Evolutionary conservation across 2,329 filamentous ascomycete species (phyloP).

Genomic region (Ambrosiella beaveri): DNA sequence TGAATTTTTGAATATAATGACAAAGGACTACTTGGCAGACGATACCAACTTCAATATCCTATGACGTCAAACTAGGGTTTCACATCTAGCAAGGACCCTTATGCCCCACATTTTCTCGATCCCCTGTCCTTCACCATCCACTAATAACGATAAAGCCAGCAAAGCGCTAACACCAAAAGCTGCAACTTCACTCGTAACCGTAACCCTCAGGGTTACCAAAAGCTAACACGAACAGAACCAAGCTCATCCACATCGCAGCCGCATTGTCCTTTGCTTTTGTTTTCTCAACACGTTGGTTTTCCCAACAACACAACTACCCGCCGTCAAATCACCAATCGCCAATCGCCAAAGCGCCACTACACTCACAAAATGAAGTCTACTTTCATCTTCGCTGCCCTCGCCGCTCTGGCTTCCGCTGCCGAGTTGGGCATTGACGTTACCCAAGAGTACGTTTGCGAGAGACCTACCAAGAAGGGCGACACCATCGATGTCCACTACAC

Average conservation of each 20-base stretch:
- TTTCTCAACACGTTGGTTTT: too few species aligned
- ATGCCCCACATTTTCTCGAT: too few species aligned
- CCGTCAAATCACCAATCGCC: not conserved
- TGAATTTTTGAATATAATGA: not conserved
- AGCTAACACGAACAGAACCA: not conserved
- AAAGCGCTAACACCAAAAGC: not conserved
- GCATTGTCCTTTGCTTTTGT: too few species aligned
- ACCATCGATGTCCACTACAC: constrained; percentile 74
- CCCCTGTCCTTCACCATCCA: too few species aligned
- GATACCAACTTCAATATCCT: not conserved
- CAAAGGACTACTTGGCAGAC: not conserved
- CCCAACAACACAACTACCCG: too few species aligned
- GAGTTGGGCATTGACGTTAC: constrained; percentile 66
- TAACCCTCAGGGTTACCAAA: not conserved
- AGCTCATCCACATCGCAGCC: too few species aligned
- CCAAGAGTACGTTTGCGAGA: constrained; percentile 56
- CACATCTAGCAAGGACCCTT: not conserved
- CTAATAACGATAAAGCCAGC: not conserved
- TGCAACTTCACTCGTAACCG: not conserved
- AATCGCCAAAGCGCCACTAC: not conserved
- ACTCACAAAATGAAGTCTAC: constrained; percentile 29
- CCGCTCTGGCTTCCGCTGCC: constrained; percentile 33
- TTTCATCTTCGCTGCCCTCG: constrained; percentile 32
- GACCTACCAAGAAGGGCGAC: constrained; percentile 63
- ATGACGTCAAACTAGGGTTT: not conserved